These are phyloP conservation scores for Wickerhamomyces sp. DNA, from an alignment of 1,139 yeast species.

Conservation along the genomic window DNA sequence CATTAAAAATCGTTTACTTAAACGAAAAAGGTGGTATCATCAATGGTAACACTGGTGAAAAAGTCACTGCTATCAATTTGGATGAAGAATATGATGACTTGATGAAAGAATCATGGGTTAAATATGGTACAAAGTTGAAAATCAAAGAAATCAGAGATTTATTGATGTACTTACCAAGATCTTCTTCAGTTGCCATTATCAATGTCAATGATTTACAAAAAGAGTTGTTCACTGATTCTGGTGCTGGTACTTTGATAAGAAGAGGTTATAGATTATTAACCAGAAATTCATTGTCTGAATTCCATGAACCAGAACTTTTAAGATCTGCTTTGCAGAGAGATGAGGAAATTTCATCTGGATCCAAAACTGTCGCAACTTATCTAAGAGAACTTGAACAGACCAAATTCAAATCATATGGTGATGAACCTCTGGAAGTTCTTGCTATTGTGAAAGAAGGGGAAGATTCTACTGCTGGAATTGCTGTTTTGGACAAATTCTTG, in stretches of 20 bases:
- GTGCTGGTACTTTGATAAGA: slow-evolving; percentile 98
- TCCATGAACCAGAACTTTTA: slow-evolving; percentile 70
- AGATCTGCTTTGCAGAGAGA: slow-evolving; percentile 76
- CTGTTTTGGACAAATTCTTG: slow-evolving; percentile 82
- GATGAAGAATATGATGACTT: slow-evolving; percentile 94
- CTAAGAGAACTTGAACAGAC: slow-evolving; percentile 62
- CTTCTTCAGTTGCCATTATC: slow-evolving; percentile 96
- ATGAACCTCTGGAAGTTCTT: slow-evolving; percentile 91
- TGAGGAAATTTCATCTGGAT: slow-evolving; percentile 65
- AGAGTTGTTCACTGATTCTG: slow-evolving; percentile 96
- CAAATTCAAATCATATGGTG: slow-evolving; percentile 80
- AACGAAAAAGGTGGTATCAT: slow-evolving; percentile 97
- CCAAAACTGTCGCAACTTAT: slow-evolving; percentile 76
- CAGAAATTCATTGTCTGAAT: slow-evolving; percentile 63
- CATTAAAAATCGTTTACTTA: slow-evolving; percentile 90
- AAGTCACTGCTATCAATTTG: slow-evolving; percentile 81
- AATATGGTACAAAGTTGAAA: slow-evolving; percentile 95
- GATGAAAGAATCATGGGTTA: slow-evolving; percentile 95
- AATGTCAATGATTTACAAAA: slow-evolving; percentile 93
- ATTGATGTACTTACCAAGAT: slow-evolving; percentile 88
- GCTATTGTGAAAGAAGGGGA: slow-evolving; percentile 65
- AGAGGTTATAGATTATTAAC: slow-evolving; percentile 88
- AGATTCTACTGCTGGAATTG: slow-evolving; percentile 36
- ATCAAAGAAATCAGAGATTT: slow-evolving; percentile 94
- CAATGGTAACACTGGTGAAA: slow-evolving; percentile 89